A percentile compares a stretch with the other conserved stretches of the same genome.
These are phyloP conservation scores for Ophiostoma sp. DNA, from an alignment of 2,329 filamentous ascomycete genomes.

Conservation along the genomic window DNA sequence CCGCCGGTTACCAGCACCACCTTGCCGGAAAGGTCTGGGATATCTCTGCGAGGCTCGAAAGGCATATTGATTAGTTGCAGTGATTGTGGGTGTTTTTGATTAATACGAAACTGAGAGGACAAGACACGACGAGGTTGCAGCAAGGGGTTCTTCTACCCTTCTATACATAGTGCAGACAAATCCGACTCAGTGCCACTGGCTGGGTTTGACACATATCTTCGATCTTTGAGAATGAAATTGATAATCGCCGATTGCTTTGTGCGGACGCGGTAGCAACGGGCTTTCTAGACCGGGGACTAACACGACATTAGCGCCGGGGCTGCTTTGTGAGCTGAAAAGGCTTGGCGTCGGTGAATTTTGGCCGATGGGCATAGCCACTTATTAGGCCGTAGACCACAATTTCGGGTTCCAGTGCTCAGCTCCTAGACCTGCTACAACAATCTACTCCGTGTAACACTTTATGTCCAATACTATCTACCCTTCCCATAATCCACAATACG, in stretches of 20 bases:
- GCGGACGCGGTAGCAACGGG: background rate
- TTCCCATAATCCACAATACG: background rate
- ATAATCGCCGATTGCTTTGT: background rate
- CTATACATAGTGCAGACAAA: background rate
- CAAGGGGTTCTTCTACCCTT: background rate
- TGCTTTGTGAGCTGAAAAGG: background rate
- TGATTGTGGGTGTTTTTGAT: background rate
- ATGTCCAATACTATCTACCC: background rate
- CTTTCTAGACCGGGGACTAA: background rate
- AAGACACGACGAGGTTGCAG: background rate
- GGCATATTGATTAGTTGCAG: background rate
- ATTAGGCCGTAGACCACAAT: background rate
- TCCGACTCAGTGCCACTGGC: background rate
- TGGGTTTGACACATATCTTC: background rate
- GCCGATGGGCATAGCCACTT: conserved; percentile 7
- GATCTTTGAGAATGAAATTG: background rate
- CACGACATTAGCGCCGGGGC: background rate
- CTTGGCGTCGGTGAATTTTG: conserved; percentile 20
- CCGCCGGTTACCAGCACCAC: conserved; percentile 43
- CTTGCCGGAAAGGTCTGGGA: conserved; percentile 37
- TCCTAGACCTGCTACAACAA: background rate
- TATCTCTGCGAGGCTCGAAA: conserved; percentile 28
- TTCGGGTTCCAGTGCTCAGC: background rate
- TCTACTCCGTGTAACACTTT: background rate
- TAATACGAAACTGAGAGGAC: background rate